Evolutionary conservation across 192 early-diverging fungal genomes (phyloP), one percentile per base, ranked within the genome.

Genomic region (Rhizoclosmatium sp.): DNA sequence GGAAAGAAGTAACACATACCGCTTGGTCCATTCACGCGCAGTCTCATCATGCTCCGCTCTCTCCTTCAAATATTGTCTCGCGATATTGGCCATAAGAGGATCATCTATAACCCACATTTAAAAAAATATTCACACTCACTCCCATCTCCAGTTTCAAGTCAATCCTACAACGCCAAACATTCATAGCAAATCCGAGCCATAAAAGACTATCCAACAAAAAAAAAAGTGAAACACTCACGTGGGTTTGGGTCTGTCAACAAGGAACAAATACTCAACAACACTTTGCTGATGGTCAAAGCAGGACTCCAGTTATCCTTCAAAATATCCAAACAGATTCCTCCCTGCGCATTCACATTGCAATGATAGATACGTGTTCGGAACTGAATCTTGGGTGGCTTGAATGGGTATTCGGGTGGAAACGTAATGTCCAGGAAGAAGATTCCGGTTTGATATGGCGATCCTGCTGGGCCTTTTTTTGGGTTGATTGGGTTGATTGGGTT

Each of bases 301-400:
- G 96, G 97, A 59, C 93, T 95, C 97, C 96, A 99, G 82, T 99
- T 96, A 79, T 99, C 96, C 85, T 99, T 99, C 47, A 99, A 85
- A 48, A 97, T 95, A 66, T 98, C 95, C 72, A 99, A 84, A 85
- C 97, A 99, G 69, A 99, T 97, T 62, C 88, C 88, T 12, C 97
- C 97, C 77, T 91, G 90, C 70, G 89, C 92, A 83, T 95, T 96
- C 84, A 99, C 94, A 81, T 99, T 99, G 89, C 96, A 97, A 83
- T 99, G 96, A 80, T 98, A 99, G 60, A 99, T 97, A 60, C 93
- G 92, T 31, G 97, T 99, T 46, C 93, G 90, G 87, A 94, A 99
- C 3, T 89, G 88, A 44, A 96, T 91, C 85, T 96, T 95, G 84
- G 97, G 96, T 58, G 97, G 94, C 81, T 95, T 95, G 87, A 97